A percentile compares a stretch with the other conserved stretches of the same genome.
Conservation (phyloP, 1,284 basidiomycete genomes). For the Rhodotorula sp. region DNA sequence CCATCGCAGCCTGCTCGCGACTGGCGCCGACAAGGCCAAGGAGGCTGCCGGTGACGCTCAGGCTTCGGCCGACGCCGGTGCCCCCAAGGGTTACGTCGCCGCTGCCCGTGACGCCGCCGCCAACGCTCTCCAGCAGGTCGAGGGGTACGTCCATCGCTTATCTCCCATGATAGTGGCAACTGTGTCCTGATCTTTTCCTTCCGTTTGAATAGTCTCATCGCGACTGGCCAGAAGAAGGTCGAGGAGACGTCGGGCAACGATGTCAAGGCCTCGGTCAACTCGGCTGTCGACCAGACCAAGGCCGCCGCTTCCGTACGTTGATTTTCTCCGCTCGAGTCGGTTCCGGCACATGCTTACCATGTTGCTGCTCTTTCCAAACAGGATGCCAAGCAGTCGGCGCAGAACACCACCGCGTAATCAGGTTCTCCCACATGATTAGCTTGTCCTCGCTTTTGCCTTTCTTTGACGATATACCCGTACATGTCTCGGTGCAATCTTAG, state of each 20-base stretch:
- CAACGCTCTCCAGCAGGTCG: slow-evolving; percentile 21
- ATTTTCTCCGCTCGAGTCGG: too few species aligned
- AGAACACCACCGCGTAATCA: not conserved
- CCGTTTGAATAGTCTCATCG: not conserved
- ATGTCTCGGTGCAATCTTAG: not conserved
- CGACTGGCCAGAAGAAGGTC: slow-evolving; percentile 32
- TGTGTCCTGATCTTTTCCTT: not conserved
- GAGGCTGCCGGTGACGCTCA: slow-evolving; percentile 32
- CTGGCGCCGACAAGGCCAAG: slow-evolving; percentile 33
- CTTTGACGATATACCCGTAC: slow-evolving; percentile 6
- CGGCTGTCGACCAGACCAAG: slow-evolving; percentile 16
- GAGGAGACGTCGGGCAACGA: slow-evolving; percentile 26
- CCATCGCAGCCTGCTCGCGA: slow-evolving; percentile 21
- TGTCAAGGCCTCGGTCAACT: slow-evolving; percentile 19
- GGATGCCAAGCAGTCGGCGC: slow-evolving; percentile 2
- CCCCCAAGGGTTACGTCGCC: slow-evolving; percentile 33
- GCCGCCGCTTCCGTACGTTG: slow-evolving; percentile 1
- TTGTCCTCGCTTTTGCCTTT: not conserved
- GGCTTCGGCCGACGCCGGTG: slow-evolving; percentile 13
- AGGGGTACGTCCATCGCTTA: slow-evolving; percentile 11
- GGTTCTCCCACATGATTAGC: not conserved
- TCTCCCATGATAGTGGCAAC: accelerated
- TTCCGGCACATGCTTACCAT: not conserved
- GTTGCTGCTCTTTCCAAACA: not conserved
- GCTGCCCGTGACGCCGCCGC: slow-evolving; percentile 32